Percentiles rank a stretch among this genome's conserved stretches.
These are phyloP conservation scores for Cyclotella kingstonii DNA, from an alignment of 108 stramenopile genomes.

Conservation along the genomic window DNA sequence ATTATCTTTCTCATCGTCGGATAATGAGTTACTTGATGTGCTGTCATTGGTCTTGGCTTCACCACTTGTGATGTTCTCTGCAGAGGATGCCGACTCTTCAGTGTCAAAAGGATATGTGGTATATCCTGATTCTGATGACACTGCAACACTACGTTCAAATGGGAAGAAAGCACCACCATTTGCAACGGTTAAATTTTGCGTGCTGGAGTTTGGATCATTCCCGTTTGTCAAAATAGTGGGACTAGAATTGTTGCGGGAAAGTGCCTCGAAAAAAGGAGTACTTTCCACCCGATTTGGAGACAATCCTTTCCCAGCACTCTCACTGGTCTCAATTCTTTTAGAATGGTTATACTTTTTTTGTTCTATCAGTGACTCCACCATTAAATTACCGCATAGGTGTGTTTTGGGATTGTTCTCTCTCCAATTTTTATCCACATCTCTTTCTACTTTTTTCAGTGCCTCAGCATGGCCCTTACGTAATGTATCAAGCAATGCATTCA, in stretches of 20 bases:
- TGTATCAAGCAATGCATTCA: conserved; percentile 8
- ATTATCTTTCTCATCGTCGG: conserved; percentile 20
- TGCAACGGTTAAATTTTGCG: conserved; percentile 5
- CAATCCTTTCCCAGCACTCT: too few species aligned
- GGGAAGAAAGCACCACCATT: background rate
- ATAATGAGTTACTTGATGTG: conserved; percentile 25
- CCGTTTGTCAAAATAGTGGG: too few species aligned
- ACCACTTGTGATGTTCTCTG: conserved; percentile 16
- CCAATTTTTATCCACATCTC: conserved; percentile 9
- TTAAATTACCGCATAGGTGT: background rate
- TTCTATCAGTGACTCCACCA: background rate
- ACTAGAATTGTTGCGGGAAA: too few species aligned
- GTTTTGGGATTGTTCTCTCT: background rate
- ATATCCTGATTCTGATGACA: conserved; percentile 26
- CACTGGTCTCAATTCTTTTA: too few species aligned
- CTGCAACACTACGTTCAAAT: background rate
- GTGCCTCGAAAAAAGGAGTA: too few species aligned
- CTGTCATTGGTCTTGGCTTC: conserved; percentile 17
- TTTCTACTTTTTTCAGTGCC: conserved; percentile 4
- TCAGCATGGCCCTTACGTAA: conserved; percentile 20
- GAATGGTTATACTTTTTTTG: too few species aligned
- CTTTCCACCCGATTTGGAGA: too few species aligned
- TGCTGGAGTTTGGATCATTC: too few species aligned
- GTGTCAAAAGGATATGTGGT: conserved; percentile 14
- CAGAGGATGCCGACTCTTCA: conserved; percentile 24